Base-by-base conservation (phyloP, 1,139 yeast species). In the Taiozyma sp. region DNA sequence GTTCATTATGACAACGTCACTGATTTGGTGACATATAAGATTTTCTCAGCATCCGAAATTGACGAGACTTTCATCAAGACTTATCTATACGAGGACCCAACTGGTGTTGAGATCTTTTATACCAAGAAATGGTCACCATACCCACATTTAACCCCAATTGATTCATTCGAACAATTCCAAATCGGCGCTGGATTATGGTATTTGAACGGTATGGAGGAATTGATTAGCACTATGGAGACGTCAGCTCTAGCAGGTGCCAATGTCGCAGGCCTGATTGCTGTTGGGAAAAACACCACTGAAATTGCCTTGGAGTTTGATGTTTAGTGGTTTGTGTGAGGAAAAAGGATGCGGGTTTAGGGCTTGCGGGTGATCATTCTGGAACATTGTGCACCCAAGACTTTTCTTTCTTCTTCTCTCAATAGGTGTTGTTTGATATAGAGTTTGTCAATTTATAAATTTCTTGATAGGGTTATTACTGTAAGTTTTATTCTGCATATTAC, bases 141-240 rank as follows among this genome's bases (percentile, higher is more conserved):
- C 52, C 78, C 77, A 4, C 57, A 60, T 23, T 57, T 70, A 24
- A 51, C 13, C 1, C 70, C 73, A 3, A 53, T 55, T 1, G 43
- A 42, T 3, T 27, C 55, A 3, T 69, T 69, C 44, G 56, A 55
- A 14, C 57, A 56, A 22, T 68, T 73, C 49, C 57, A 65, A 8
- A 55, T 66, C 40, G 66, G 59, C 6, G 60, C 57, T 1, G 65
- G 64, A 1, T 52, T 74, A 10, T 73, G 74, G 68, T 74, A 74
- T 53, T 58, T 74, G 52, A 73, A 73, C 51, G 64, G 68, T 2
- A 73, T 76, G 63, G 80, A 76, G 54, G 62, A 68, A 5, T 70
- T 76, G 45, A 67, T 74, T 48, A 72, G 78, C 50, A 76, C 80
- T 1, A 74, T 76, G 80, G 80, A 76, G 54, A 75, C 80, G 0